Conservation (phyloP, 257 asterid genomes). For the Solanum commersonii region DNA sequence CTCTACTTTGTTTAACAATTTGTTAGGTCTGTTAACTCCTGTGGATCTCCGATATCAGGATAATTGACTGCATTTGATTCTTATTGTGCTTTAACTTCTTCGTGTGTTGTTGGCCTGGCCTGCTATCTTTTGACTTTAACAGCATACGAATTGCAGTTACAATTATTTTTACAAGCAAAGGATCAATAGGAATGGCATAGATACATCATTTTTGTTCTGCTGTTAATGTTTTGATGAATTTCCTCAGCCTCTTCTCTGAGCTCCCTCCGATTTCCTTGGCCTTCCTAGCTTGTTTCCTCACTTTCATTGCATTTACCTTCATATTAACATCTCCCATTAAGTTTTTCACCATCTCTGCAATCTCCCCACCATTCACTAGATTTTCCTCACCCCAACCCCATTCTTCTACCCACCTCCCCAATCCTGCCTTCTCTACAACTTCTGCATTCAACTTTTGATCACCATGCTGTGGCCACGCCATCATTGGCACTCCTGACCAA, state of each 20-base stretch:
- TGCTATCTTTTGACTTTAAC: not conserved
- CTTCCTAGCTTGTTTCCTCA: slow-evolving; percentile 18
- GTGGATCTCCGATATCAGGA: not conserved
- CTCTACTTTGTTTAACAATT: not conserved
- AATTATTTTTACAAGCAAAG: not conserved
- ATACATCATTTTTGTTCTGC: not conserved
- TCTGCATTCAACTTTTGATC: slow-evolving; percentile 41
- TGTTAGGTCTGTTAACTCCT: not conserved
- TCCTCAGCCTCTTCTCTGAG: slow-evolving; percentile 10
- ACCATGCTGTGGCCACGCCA: slow-evolving; percentile 49
- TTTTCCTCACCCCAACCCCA: slow-evolving; percentile 29
- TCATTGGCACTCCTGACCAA: slow-evolving; percentile 23
- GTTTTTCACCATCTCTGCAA: slow-evolving; percentile 14
- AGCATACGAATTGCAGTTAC: not conserved
- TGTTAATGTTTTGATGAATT: not conserved
- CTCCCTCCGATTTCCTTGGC: slow-evolving; percentile 18
- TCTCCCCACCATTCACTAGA: slow-evolving; percentile 15
- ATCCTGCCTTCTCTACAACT: slow-evolving; percentile 20
- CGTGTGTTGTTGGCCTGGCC: not conserved
- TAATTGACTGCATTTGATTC: not conserved
- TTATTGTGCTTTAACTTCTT: not conserved
- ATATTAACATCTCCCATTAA: slow-evolving; percentile 13
- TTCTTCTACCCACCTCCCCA: slow-evolving; percentile 23
- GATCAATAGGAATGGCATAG: not conserved
- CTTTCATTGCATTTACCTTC: slow-evolving; percentile 13